Evolutionary conservation across 306 rosid genomes (phyloP), one percentile per base, ranked within the genome.

Genomic region (Morella rubra): DNA sequence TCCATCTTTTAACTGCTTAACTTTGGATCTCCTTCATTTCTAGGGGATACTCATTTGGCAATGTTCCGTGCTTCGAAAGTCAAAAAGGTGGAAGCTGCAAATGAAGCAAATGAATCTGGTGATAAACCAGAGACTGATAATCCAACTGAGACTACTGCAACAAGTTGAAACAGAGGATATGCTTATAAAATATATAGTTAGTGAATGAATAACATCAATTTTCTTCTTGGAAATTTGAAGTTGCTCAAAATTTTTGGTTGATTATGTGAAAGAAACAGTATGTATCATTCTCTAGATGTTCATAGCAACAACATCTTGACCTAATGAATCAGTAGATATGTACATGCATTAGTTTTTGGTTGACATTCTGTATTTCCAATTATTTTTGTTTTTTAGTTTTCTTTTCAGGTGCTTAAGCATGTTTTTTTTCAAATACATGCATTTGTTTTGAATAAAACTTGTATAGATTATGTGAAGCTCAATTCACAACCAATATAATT

Each of bases 41-140:
- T 85, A 94, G 98, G 98, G 54, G 98, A 94, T 84, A 85, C 53
- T 59, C 87, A 94, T 84, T 81, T 90, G 77, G 98, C 98, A 10
- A 88, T 94, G 84, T 94, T 94, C 60, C 95, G 91, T 0, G 92
- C 86, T 53, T 87, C 92, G 19, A 94, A 91, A 84, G 74, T 90
- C 22, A 77, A 83, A 82, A 79, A 74, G 1, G 84, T 73, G 70
- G 89, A 83, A 77, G 64, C 58, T 81, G 78, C 45, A 41, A 86
- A 75, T 74, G 72, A 72, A 72, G 47, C 46, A 32, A 83, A 66
- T 61, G 87, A 79, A 71, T 15, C 81, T 20, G 84, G 82, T 84
- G 84, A 37, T 46, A 80, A 69, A 75, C 37, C 3, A 72, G 87
- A 76, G 53, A 52, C 79, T 3, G 86, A 47, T n/a, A 78, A 32